A percentile compares a stretch with the other conserved stretches of the same genome.
These are phyloP conservation scores for Asterionellopsis glacialis DNA, from an alignment of 108 stramenopile species.

Conservation along the genomic window DNA sequence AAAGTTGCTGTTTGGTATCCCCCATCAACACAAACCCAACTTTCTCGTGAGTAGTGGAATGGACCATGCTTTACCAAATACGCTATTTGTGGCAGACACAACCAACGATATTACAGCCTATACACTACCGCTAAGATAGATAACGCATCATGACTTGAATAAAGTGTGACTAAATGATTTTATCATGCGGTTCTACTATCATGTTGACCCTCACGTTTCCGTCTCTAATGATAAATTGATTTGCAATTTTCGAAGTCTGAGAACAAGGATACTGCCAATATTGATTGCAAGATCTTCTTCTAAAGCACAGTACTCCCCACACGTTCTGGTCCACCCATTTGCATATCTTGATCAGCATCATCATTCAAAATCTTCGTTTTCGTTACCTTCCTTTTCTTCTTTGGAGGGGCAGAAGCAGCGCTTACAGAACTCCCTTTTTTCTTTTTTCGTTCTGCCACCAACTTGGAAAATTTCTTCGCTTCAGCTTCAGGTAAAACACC, in stretches of 20 bases:
- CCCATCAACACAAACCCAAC: slow-evolving; percentile 54
- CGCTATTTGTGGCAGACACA: slow-evolving; percentile 77
- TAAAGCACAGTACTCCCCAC: slow-evolving; percentile 46
- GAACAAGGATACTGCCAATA: too few relatives aligned
- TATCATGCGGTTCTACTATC: neutral
- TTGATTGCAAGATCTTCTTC: too few relatives aligned
- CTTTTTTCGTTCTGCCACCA: slow-evolving; percentile 57
- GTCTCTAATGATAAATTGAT: too few relatives aligned
- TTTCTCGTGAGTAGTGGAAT: slow-evolving; percentile 35
- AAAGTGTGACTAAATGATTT: neutral
- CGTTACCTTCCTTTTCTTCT: slow-evolving; percentile 37
- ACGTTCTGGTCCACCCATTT: slow-evolving; percentile 55
- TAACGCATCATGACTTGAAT: neutral
- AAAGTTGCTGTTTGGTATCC: slow-evolving; percentile 31
- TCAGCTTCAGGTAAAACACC: slow-evolving; percentile 70
- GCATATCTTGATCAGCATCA: slow-evolving; percentile 63
- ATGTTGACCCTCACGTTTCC: too few relatives aligned
- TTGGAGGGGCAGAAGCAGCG: slow-evolving; percentile 4
- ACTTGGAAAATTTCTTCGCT: slow-evolving; percentile 46
- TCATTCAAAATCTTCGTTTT: slow-evolving; percentile 53
- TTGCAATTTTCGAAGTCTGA: too few relatives aligned
- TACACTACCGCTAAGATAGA: slow-evolving; percentile 32
- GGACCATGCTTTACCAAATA: slow-evolving; percentile 20
- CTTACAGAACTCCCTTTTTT: slow-evolving; percentile 3
- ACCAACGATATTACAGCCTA: slow-evolving; percentile 66